These are phyloP conservation scores for Neurospora tetraspora DNA, from an alignment of 495 filamentous ascomycete species.

Conservation along the genomic window DNA sequence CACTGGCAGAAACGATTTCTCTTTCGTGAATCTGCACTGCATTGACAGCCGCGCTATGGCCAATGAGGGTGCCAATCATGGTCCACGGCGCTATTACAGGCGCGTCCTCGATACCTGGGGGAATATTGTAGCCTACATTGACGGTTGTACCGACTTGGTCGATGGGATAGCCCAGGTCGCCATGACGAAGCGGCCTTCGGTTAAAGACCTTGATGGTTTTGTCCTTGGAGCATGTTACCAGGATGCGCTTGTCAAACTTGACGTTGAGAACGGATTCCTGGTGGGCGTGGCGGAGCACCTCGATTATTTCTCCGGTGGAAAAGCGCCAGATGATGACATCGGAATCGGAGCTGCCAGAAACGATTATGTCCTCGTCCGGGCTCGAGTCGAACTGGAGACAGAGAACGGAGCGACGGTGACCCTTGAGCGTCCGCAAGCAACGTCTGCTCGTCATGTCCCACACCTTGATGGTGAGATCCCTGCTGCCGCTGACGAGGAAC, in stretches of 20 bases:
- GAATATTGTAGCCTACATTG: constrained; percentile 35
- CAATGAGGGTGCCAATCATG: constrained; percentile 67
- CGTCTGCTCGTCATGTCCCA: constrained; percentile 83
- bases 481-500: constrained; percentile 86
- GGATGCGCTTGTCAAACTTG: constrained; percentile 77
- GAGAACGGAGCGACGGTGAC: constrained; percentile 78
- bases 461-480: constrained; percentile 77
- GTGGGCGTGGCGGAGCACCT: constrained; percentile 66
- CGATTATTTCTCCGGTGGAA: constrained; percentile 73
- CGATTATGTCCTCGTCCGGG: constrained; percentile 78
- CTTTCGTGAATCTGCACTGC: constrained; percentile 82
- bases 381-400: constrained; percentile 96
- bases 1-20: constrained; percentile 87
- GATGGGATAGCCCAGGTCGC: constrained; percentile 53
- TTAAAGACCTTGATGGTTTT: constrained; percentile 95
- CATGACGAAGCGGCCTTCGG: constrained; percentile 55
- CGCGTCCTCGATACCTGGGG: constrained; percentile 29
- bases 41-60: constrained; percentile 88
- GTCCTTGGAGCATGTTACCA: constrained; percentile 96
- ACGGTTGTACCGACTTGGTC: constrained; percentile 44
- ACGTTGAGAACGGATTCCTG: constrained; percentile 90
- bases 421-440: constrained; percentile 60
- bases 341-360: constrained; percentile 87
- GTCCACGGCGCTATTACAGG: constrained; percentile 52
- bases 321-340: constrained; percentile 88